Evolutionary conservation across 1,284 basidiomycete species (phyloP).

Genomic region (Ganoderma meredithae): DNA sequence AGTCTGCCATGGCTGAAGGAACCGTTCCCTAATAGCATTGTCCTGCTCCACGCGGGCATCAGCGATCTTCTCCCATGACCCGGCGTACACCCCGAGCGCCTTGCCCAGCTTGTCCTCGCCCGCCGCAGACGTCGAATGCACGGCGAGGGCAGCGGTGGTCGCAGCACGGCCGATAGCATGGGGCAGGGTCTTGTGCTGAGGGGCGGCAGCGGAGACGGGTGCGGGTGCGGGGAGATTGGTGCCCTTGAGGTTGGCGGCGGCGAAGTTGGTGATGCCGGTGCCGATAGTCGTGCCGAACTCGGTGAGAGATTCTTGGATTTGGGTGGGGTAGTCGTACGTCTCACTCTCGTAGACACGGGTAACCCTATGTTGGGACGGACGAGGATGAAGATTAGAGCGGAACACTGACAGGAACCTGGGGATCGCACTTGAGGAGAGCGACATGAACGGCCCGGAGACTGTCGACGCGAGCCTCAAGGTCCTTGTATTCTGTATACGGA

Average conservation of each 20-base stretch:
- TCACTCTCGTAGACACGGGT: constrained; percentile 88
- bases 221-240: constrained; percentile 85
- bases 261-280: constrained; percentile 85
- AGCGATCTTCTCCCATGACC: constrained; percentile 90
- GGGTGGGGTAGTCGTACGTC: constrained; percentile 88
- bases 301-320: constrained; percentile 77
- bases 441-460: constrained; percentile 86
- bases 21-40: constrained; percentile 72
- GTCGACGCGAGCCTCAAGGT: constrained; percentile 94
- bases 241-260: constrained; percentile 89
- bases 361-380: constrained; percentile 56
- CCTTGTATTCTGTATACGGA: constrained; percentile 83
- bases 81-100: constrained; percentile 82
- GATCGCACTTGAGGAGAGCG: constrained; percentile 76
- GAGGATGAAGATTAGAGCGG: background rate
- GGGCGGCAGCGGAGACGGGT: constrained; percentile 60
- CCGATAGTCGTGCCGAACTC: constrained; percentile 80
- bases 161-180: constrained; percentile 92
- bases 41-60: constrained; percentile 88
- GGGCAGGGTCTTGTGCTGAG: constrained; percentile 92
- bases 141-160: constrained; percentile 66
- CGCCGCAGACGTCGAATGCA: constrained; percentile 53
- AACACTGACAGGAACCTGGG: background rate
- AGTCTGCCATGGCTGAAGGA: constrained; percentile 92
- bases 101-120: constrained; percentile 77